phyloP scores from a whole-genome alignment of 306 rosid species.

The Dryas octopetala region DNA sequence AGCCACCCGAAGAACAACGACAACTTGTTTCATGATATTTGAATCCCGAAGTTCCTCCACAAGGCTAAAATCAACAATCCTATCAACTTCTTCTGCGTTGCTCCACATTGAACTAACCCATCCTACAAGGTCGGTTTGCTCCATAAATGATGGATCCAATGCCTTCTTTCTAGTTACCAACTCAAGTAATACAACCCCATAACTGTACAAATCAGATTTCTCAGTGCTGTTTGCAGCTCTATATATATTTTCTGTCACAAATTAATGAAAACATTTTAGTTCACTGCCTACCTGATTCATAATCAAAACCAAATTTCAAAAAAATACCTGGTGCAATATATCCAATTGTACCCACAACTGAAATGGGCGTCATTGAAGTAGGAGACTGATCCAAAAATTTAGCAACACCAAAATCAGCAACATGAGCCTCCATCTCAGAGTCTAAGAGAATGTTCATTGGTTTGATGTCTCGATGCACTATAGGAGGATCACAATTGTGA shows the following conservation, averaged over 20 bases:
- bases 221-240: slow-evolving; percentile 37
- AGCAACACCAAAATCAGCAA: no score
- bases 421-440: no score
- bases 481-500: no score
- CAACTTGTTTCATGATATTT: slow-evolving; percentile 9
- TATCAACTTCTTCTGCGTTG: slow-evolving; percentile 36
- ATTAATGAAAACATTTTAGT: slow-evolving; percentile 6
- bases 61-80: slow-evolving; percentile 56
- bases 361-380: no score
- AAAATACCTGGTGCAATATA: slow-evolving; percentile 79
- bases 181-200: slow-evolving; percentile 74
- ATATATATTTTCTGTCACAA: slow-evolving; percentile 35
- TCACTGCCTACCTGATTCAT: not conserved
- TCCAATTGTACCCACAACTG: slow-evolving; percentile 58
- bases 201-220: slow-evolving; percentile 74
- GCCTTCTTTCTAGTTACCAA: slow-evolving; percentile 67
- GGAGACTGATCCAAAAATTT: no score
- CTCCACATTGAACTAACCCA: slow-evolving; percentile 63
- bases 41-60: slow-evolving; percentile 40
- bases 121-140: slow-evolving; percentile 36
- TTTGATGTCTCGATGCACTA: no score
- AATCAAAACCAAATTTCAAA: not conserved
- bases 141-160: slow-evolving; percentile 40
- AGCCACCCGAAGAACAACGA: no score
- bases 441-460: no score